Conservation (phyloP, 2,329 filamentous ascomycete genomes). For the Exophiala phaeomuriformis region DNA sequence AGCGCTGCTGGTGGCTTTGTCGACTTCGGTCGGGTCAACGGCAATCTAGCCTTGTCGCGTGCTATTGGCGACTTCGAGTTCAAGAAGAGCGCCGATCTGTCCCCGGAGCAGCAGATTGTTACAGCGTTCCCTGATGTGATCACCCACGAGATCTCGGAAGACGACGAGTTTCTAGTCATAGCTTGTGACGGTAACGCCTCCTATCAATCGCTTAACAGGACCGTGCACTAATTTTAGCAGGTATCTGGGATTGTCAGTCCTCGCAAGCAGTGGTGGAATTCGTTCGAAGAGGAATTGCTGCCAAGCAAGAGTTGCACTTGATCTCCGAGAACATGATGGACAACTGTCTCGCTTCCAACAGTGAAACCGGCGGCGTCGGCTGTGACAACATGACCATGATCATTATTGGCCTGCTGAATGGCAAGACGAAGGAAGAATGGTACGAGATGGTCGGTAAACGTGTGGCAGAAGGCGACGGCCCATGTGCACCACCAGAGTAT, state of each 20-base stretch:
- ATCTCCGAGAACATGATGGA: constrained; percentile 99
- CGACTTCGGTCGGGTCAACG: constrained; percentile 96
- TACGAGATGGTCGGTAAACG: constrained; percentile 91
- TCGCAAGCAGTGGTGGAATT: constrained; percentile 97
- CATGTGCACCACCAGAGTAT: constrained; percentile 98
- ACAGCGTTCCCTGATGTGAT: constrained; percentile 94
- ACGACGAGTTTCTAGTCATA: constrained; percentile 92
- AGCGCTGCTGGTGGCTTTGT: constrained; percentile 94
- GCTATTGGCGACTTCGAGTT: constrained; percentile 99
- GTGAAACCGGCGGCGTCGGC: constrained; percentile 92
- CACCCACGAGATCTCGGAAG: constrained; percentile 78
- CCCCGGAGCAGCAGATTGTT: constrained; percentile 97
- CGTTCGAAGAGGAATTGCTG: constrained; percentile 88
- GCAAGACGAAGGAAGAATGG: constrained; percentile 95
- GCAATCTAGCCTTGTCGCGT: constrained; percentile 90
- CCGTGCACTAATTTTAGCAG: constrained; percentile 42
- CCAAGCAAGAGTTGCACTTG: constrained; percentile 86
- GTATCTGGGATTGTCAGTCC: constrained; percentile 99
- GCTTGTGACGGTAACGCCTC: constrained; percentile 69
- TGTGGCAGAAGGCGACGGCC: constrained; percentile 93
- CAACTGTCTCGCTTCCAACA: constrained; percentile 96
- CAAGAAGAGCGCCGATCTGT: constrained; percentile 95
- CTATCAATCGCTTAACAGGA: not conserved
- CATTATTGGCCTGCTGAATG: constrained; percentile 79
- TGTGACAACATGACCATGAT: constrained; percentile 99